Conservation (phyloP, 306 rosid genomes). For the Cicer chorassanicum region DNA sequence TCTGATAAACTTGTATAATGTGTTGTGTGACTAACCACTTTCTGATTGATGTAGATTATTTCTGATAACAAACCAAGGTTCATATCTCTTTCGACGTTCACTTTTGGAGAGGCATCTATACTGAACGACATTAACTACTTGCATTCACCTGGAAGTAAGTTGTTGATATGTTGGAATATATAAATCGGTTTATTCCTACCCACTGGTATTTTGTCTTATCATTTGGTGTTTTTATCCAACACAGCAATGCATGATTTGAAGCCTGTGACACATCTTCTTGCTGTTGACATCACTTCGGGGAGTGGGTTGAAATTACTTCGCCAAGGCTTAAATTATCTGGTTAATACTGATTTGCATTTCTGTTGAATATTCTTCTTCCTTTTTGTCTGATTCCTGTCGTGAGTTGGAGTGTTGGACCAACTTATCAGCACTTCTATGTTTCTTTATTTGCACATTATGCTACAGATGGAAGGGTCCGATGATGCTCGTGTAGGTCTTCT, state of each 20-base stretch:
- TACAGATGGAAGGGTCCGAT: slow-evolving; percentile 76
- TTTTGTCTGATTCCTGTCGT: slow-evolving; percentile 27
- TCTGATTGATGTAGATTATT: slow-evolving; percentile 64
- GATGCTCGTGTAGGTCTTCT: slow-evolving; percentile 80
- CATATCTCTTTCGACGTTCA: slow-evolving; percentile 60
- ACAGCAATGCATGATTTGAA: slow-evolving; percentile 90
- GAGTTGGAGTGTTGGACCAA: slow-evolving; percentile 17
- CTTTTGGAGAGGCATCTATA: slow-evolving; percentile 66
- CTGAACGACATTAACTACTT: slow-evolving; percentile 64
- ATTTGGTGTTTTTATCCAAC: slow-evolving; percentile 42
- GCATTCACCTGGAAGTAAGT: slow-evolving; percentile 92
- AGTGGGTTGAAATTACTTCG: slow-evolving; percentile 79
- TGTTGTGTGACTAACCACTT: slow-evolving; percentile 24
- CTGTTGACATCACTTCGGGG: slow-evolving; percentile 67
- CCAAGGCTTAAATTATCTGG: slow-evolving; percentile 88
- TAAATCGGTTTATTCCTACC: slow-evolving; percentile 33
- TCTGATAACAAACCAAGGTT: slow-evolving; percentile 80
- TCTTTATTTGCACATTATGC: slow-evolving; percentile 41
- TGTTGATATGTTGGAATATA: slow-evolving; percentile 41
- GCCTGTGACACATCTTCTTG: slow-evolving; percentile 91
- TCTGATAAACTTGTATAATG: slow-evolving; percentile 19
- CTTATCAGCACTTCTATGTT: slow-evolving; percentile 22
- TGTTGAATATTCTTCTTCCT: slow-evolving; percentile 36
- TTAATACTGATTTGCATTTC: slow-evolving; percentile 44
- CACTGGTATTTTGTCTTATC: slow-evolving; percentile 44